Evolutionary conservation across 805 yeast genomes (phyloP).

Genomic region (Debaryomyces castellii): DNA sequence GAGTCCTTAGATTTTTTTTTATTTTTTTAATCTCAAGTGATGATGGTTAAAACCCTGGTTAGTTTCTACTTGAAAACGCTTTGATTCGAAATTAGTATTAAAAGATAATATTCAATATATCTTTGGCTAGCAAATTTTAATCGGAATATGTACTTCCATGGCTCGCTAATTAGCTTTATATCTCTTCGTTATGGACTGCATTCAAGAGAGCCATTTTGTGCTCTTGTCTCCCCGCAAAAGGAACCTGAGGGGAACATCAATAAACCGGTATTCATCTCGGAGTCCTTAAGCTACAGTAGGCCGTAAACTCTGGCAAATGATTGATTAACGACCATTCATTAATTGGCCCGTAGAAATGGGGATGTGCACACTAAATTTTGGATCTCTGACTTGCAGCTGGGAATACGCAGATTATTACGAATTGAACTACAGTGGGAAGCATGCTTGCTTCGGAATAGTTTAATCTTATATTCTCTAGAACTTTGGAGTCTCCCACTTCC

Average conservation of each 20-base stretch:
- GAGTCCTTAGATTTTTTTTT: too few species aligned
- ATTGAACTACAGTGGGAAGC: too few species aligned
- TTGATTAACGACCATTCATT: neutral
- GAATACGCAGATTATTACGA: too few species aligned
- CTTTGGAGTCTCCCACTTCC: too few species aligned
- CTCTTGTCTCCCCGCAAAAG: slow-evolving; percentile 1
- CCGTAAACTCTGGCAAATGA: neutral
- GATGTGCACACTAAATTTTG: neutral
- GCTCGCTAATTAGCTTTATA: neutral
- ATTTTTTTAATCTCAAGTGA: too few species aligned
- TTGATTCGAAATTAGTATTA: neutral
- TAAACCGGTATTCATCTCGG: neutral
- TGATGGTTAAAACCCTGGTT: too few species aligned
- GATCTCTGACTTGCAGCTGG: neutral
- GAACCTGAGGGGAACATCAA: neutral
- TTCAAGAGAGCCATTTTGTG: neutral
- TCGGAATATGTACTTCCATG: neutral
- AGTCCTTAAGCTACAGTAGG: neutral
- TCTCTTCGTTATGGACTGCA: neutral
- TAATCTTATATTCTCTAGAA: too few species aligned
- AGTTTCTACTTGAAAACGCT: too few species aligned
- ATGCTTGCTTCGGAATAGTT: too few species aligned
- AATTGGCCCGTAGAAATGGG: neutral
- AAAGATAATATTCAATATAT: neutral
- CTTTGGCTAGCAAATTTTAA: neutral